A percentile compares a stretch with the other conserved stretches of the same genome.
Evolutionary conservation across 768 basidiomycete genomes (phyloP).

Genomic region (Kwoniella sp.): DNA sequence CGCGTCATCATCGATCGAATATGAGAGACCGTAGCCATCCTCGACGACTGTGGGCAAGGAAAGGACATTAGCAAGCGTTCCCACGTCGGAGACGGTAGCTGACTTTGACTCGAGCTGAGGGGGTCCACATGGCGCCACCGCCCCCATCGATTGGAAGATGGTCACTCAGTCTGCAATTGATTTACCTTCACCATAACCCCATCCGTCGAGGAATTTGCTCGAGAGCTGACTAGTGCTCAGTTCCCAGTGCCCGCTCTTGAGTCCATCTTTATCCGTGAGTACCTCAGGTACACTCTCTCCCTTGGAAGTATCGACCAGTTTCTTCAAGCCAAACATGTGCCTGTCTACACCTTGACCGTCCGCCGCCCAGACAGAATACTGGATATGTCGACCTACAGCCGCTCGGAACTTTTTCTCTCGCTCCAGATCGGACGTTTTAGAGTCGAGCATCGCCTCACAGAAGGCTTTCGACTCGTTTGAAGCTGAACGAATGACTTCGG

Average conservation of each 20-base stretch:
- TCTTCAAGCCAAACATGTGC: constrained; percentile 91
- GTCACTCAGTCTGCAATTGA: constrained; percentile 8
- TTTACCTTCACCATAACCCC: constrained; percentile 95
- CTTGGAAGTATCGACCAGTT: constrained; percentile 64
- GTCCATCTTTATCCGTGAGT: constrained; percentile 72
- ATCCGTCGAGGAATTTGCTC: constrained; percentile 80
- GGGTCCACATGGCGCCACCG: neutral
- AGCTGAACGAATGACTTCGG: constrained; percentile 89
- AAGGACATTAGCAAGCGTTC: no score
- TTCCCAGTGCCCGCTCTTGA: constrained; percentile 82
- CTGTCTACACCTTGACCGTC: constrained; percentile 94
- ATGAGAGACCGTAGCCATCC: constrained; percentile 88
- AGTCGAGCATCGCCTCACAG: constrained; percentile 76
- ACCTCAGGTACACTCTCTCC: constrained; percentile 74
- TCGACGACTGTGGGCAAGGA: constrained; percentile 68
- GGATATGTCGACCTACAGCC: constrained; percentile 79
- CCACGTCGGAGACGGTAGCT: no score
- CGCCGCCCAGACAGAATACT: constrained; percentile 87
- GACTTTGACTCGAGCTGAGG: neutral
- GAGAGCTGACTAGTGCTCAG: constrained; percentile 86
- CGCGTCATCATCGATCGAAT: constrained; percentile 80
- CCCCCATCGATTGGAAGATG: neutral
- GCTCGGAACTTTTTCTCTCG: constrained; percentile 70
- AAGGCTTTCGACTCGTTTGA: constrained; percentile 81
- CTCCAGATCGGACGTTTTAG: constrained; percentile 55